Base-by-base conservation (phyloP, 352 stramenopile species). In the Globisporangium carolinianum region DNA sequence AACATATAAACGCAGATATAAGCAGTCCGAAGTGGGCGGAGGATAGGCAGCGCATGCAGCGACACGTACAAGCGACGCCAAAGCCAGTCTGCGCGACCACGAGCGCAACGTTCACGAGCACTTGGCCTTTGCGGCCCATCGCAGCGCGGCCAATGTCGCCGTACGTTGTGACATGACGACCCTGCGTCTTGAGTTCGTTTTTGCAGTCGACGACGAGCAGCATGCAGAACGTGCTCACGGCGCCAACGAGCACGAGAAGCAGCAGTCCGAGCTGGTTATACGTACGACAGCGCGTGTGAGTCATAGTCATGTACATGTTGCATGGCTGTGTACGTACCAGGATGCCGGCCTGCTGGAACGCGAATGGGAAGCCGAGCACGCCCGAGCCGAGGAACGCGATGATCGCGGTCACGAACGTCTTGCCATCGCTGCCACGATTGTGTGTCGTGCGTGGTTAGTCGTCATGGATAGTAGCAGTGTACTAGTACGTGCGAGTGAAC, bases 321-420 rank as follows among this genome's bases (percentile, higher is more conserved):
- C 24, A 32, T 32, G 24, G 24, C 24, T 32, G 24, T 32, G 24
- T 32, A 43, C 79, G 64, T 32, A 91, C 80, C 46, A 97, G 52
- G 52, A 95, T 94, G 24, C 91, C 91, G 36, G 75, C 86, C 54
- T 89, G 76, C 36, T 79, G 81, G 68, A 98, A 97, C n/a, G 90
- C 91, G 68, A 89, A 95, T 6, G 91, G 91, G 10, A 97, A 64
- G 0, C 89, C 91, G 18, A 98, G 69, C 9, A 97, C 80, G 39
- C 91, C 91, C 6, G 91, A 95, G 24, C 91, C 91, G 0, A 98
- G 75, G 71, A 98, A 98, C 14, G 83, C 86, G 64, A 98, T 97
- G 57, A 96, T 81, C 15, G 75, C 79, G 58, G 87, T 91, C 24
- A 70, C 66, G 52, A 91, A 91, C 47, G 70, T 84, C 49, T 78